Base-by-base conservation (phyloP, 2,329 filamentous ascomycete species). In the Fusarium caatingaense region DNA sequence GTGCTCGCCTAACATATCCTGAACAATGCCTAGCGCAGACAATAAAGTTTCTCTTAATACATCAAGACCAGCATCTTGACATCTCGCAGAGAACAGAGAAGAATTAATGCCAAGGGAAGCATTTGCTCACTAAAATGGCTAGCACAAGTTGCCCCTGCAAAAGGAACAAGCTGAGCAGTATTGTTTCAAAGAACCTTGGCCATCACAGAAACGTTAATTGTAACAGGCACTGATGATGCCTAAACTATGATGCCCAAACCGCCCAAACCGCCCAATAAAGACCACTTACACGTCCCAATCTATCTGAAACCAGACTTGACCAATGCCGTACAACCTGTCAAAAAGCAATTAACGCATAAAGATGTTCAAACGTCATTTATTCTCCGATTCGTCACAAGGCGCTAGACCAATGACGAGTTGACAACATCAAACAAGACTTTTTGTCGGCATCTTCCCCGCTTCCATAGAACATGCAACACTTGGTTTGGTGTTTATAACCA, bases 381-480 rank as follows among this genome's bases (percentile, higher is more conserved):
- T 48, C 21, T 23, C 60, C 60, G 45, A 65, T 65, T 66, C 55
- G 61, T 25, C 25, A 20, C 15, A 21, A 21, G 7, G 16, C 16
- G 23, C 40, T 42, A 44, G 30, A 13, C 62, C 27, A 51, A 49
- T 45, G 28, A 23, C 37, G 27, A 25, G 10, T 46, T 47, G 37
- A 20, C 45, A 49, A 20, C 58, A 50, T 21, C 34, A 34, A 53
- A 47, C 63, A 64, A 42, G 23, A 68, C 46, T 37, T 12, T 32
- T 44, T 45, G 20, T 18, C 45, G 6, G 28, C 20, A 41, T 37
- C 44, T 47, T 25, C 27, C 47, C 27, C 41, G 30, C 25, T 46
- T 48, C 40, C 23, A 30, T 28, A 41, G 45, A 27, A 50, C 13
- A 21, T 15, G 28, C 41, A 6, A 51, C 53, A 47, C 23, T 18